Evolutionary conservation across 805 yeast species (phyloP), one percentile per base, ranked within the genome.

Genomic region (Maudiozyma serrabonitensis): DNA sequence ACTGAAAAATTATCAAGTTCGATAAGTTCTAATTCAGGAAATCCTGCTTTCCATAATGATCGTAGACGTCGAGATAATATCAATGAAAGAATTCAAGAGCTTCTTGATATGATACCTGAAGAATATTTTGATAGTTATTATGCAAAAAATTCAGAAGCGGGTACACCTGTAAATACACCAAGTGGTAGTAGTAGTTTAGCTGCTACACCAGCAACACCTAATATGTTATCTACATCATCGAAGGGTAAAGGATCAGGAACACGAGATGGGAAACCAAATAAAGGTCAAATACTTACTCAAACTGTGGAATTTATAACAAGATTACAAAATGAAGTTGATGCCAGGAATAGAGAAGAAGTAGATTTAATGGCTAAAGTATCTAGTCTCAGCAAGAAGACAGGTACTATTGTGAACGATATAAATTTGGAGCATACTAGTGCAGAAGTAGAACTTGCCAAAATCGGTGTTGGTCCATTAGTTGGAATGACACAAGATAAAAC

Each of bases 401-500:
- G 72, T 54, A 61, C 71, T 32, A 73, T 73, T 13, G 62, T 73
- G 25, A 62, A 71, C 52, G 71, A 69, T 49, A 55, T 71, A 50
- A 68, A 77, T 61, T 65, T 80, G 56, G 63, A 76, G 60, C 70
- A 82, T 56, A 87, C 95, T 1, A 81, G 88, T 61, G 96, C 95
- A 0, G 95, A 87, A 60, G 67, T 75, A 25, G 87, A 86, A 2
- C 69, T 87, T 50, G 81, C 88, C 0, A 78, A 78, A 56, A 83
- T 86, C 45, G 95, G 96, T 1, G 93, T 86, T 7, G 95, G 95
- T 2, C 90, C 91, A 1, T 65, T 84, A 46, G 81, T 86, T 3
- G 47, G 60, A 19, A 53, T 21, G 35, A 46, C 6, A 21, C n/a
- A n/a, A 35, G 16, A 15, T 16, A 31, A 5, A 15, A 9, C 18